Evolutionary conservation across 805 yeast species (phyloP).

Genomic region (Teunomyces barrocoloradensis): DNA sequence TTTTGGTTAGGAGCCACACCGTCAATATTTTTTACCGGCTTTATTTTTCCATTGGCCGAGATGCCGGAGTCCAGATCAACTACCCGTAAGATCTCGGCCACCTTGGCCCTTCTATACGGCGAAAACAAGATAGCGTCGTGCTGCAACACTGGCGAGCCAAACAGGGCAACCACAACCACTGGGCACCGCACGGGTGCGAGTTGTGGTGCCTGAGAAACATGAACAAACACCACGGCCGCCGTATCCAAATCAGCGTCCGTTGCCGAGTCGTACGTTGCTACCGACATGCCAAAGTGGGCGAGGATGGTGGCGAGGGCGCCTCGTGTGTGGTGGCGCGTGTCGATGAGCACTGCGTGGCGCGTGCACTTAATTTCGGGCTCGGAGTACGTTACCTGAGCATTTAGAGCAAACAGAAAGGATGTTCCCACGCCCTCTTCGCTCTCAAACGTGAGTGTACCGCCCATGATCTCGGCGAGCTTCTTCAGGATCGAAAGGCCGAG

Average conservation of each 20-base stretch:
- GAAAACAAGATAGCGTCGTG: slow-evolving; percentile 25
- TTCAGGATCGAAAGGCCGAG: slow-evolving; percentile 49
- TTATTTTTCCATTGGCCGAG: background rate
- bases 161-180: slow-evolving; percentile 25
- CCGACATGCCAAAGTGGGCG: slow-evolving; percentile 33
- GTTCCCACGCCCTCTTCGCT: slow-evolving; percentile 48
- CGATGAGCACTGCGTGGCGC: slow-evolving; percentile 28
- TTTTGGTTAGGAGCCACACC: no score
- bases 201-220: slow-evolving; percentile 12
- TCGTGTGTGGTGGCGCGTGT: slow-evolving; percentile 28
- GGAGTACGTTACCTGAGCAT: slow-evolving; percentile 22
- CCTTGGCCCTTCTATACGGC: slow-evolving; percentile 27
- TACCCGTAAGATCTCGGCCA: slow-evolving; percentile 10
- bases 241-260: no score
- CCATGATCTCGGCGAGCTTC: slow-evolving; percentile 48
- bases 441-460: slow-evolving; percentile 45
- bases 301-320: slow-evolving; percentile 31
- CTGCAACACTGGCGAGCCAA: slow-evolving; percentile 26
- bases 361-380: slow-evolving; percentile 17
- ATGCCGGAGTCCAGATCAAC: background rate
- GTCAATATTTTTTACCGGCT: background rate
- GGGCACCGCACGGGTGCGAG: slow-evolving; percentile 5
- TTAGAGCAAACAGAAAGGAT: slow-evolving; percentile 40
- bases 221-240: slow-evolving; percentile 16
- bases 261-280: slow-evolving; percentile 16